Evolutionary conservation across 2,329 filamentous ascomycete genomes (phyloP).

Genomic region (Penicillium digitatum): DNA sequence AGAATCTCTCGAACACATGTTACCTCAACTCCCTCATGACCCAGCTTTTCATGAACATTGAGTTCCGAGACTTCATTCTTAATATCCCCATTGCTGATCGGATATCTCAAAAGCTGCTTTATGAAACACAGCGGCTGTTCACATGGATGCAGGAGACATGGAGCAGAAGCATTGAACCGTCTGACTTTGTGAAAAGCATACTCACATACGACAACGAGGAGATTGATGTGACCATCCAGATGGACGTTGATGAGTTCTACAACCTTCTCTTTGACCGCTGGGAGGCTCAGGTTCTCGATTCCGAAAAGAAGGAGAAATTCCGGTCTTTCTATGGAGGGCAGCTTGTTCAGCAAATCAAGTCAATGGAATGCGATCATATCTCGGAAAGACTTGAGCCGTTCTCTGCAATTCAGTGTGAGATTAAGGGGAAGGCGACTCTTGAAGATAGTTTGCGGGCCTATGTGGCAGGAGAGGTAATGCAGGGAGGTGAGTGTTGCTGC

Average conservation of each 20-base stretch:
- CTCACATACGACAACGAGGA: conserved; percentile 75
- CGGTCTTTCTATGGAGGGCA: conserved; percentile 86
- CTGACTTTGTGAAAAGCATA: conserved; percentile 68
- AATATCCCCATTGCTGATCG: conserved; percentile 55
- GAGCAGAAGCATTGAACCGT: conserved; percentile 68
- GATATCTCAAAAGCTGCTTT: conserved; percentile 62
- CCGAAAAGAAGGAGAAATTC: conserved; percentile 67
- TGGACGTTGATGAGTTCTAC: conserved; percentile 98
- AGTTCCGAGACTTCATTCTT: conserved; percentile 82
- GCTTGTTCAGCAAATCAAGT: conserved; percentile 90
- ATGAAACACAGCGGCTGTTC: conserved; percentile 77
- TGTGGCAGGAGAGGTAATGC: conserved; percentile 92
- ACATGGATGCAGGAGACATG: conserved; percentile 79
- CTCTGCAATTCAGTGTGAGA: conserved; percentile 91
- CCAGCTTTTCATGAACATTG: conserved; percentile 92
- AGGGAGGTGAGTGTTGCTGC: conserved; percentile 60
- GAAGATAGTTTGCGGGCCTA: conserved; percentile 91
- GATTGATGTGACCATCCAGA: conserved; percentile 85
- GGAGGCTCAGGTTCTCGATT: conserved; percentile 71
- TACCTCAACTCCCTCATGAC: conserved; percentile 94
- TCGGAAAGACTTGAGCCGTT: conserved; percentile 88
- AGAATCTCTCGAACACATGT: conserved; percentile 91
- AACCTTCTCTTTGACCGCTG: conserved; percentile 88
- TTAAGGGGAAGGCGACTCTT: conserved; percentile 81
- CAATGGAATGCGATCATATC: conserved; percentile 88